Percentiles rank a stretch among this genome's conserved stretches.
phyloP scores from a whole-genome alignment of 2,329 filamentous ascomycete genomes.

The Penicillium crustosum region DNA sequence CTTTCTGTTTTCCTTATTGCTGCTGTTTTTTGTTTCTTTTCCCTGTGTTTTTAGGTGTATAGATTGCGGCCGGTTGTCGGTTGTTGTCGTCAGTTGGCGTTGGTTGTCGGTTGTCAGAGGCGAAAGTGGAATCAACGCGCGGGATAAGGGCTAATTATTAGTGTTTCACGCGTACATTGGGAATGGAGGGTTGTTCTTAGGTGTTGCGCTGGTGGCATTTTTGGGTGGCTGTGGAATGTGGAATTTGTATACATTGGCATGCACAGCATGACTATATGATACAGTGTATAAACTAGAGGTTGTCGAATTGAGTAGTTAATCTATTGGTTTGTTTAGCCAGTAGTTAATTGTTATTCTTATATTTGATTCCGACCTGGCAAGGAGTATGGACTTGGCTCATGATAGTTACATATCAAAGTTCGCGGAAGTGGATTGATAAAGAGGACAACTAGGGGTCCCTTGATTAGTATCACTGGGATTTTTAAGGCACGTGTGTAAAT shows the following conservation, averaged over 20 bases:
- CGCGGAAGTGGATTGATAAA: not conserved
- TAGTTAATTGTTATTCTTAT: too few species aligned
- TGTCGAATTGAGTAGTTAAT: not conserved
- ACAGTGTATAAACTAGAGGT: not conserved
- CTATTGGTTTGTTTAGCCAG: not conserved
- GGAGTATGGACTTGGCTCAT: not conserved
- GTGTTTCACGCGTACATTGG: not conserved
- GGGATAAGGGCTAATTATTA: not conserved
- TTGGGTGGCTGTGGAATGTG: constrained; percentile 2
- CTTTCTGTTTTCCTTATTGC: not conserved
- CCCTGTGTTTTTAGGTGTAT: not conserved
- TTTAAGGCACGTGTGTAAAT: not conserved
- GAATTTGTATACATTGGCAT: not conserved
- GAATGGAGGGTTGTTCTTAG: constrained; percentile 1
- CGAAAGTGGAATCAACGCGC: not conserved
- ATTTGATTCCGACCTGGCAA: not conserved
- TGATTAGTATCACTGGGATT: not conserved
- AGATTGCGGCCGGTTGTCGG: not conserved
- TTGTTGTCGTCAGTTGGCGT: not conserved
- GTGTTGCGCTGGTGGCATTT: not conserved
- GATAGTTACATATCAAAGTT: not conserved
- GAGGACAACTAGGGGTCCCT: not conserved
- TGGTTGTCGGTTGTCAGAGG: not conserved
- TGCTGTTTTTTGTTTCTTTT: not conserved
- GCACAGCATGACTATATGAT: not conserved